Evolutionary conservation across 2,329 filamentous ascomycete genomes (phyloP).

Genomic region (Parastagonospora nodorum): DNA sequence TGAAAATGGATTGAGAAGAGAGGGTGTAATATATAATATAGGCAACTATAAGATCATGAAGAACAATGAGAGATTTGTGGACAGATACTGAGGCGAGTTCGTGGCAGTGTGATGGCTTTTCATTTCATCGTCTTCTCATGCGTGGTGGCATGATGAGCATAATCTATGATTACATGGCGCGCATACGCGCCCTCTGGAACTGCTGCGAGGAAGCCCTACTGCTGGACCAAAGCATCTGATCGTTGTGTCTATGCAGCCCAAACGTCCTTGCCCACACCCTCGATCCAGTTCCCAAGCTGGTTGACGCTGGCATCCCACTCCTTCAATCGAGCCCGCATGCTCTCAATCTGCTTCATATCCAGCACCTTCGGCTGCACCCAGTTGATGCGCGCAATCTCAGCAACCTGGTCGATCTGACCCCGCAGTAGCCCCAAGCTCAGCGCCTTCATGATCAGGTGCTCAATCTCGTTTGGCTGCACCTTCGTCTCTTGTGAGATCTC

Average conservation of each 20-base stretch:
- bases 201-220: not conserved
- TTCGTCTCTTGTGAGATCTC: slow-evolving; percentile 92
- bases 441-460: slow-evolving; percentile 99
- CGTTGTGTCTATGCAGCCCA: slow-evolving; percentile 69
- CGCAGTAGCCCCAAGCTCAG: slow-evolving; percentile 86
- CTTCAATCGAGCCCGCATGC: slow-evolving; percentile 83
- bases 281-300: slow-evolving; percentile 95
- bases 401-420: slow-evolving; percentile 95
- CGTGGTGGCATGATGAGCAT: not conserved
- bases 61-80: not conserved
- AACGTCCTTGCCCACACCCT: slow-evolving; percentile 89
- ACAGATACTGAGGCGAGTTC: not conserved
- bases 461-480: slow-evolving; percentile 87
- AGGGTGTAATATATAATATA: not conserved
- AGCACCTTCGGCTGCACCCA: slow-evolving; percentile 99
- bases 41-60: not conserved
- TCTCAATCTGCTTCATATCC: slow-evolving; percentile 92
- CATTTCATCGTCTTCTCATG: slow-evolving; percentile 6
- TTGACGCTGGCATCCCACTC: slow-evolving; percentile 98
- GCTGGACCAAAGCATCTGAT: not conserved
- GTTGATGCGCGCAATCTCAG: slow-evolving; percentile 89
- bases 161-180: slow-evolving; percentile 25
- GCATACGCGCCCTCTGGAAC: not conserved
- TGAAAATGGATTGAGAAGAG: not conserved
- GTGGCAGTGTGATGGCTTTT: slow-evolving; percentile 1